Conservation (phyloP, 176 grass and related monocot genomes). For the Luzula sylvatica region DNA sequence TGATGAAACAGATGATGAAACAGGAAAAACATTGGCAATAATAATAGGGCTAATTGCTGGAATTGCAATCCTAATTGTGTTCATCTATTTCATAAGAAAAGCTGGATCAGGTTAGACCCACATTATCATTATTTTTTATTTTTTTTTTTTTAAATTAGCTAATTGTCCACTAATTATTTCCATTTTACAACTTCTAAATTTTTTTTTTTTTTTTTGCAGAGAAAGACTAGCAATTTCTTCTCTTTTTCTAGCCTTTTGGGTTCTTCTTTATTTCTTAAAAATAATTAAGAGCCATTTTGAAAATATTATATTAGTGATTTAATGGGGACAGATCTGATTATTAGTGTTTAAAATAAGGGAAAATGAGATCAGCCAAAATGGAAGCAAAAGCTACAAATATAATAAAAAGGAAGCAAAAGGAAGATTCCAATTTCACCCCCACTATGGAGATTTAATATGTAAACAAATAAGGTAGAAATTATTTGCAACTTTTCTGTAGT, state of each 20-base stretch:
- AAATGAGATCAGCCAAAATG: neutral
- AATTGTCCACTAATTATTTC: neutral
- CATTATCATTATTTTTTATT: neutral
- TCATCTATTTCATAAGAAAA: slow-evolving; percentile 27
- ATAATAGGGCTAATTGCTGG: slow-evolving; percentile 26
- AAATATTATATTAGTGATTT: neutral
- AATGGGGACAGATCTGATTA: neutral
- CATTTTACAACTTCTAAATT: neutral
- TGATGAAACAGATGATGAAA: slow-evolving; percentile 23
- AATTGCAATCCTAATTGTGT: slow-evolving; percentile 28
- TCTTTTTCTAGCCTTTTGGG: slow-evolving; percentile 9
- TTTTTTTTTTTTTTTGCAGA: slow-evolving; percentile 16
- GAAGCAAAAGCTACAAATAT: neutral
- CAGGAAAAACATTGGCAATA: slow-evolving; percentile 30
- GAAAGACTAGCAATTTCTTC: slow-evolving; percentile 5
- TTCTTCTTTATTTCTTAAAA: slow-evolving; percentile 14
- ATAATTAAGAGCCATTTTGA: neutral
- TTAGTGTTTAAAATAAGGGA: neutral
- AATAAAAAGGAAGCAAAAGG: slow-evolving; percentile 10
- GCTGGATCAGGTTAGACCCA: slow-evolving; percentile 16
- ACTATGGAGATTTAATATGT: slow-evolving; percentile 2
- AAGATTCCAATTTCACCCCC: slow-evolving; percentile 16
- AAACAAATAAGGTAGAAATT: slow-evolving; percentile 12
- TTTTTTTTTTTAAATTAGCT: slow-evolving; percentile 6
- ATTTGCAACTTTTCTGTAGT: slow-evolving; percentile 7